phyloP scores from a whole-genome alignment of 441 rosid species.

The Theobroma grandiflorum region DNA sequence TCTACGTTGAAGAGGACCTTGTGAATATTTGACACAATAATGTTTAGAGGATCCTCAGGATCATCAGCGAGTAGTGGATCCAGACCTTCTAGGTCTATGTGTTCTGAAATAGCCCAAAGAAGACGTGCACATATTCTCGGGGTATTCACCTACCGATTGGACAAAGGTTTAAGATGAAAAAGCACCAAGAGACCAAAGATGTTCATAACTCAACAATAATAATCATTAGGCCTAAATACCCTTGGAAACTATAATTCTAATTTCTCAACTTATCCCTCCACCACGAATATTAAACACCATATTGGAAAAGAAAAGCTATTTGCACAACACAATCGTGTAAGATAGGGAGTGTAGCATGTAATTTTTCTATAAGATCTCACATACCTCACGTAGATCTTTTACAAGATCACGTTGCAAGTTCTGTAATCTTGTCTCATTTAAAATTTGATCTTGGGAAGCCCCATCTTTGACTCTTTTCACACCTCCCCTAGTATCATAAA shows the following conservation, averaged over 20 bases:
- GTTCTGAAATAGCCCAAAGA: slow-evolving; percentile 94
- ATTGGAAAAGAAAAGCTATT: background rate
- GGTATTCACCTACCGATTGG: slow-evolving; percentile 72
- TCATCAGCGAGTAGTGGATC: slow-evolving; percentile 99
- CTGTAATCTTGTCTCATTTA: slow-evolving; percentile 97
- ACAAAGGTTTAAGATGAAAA: slow-evolving; percentile 17
- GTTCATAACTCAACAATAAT: background rate
- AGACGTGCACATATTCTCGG: slow-evolving; percentile 82
- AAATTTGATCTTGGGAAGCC: slow-evolving; percentile 97
- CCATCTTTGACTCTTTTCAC: slow-evolving; percentile 98
- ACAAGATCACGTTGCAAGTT: slow-evolving; percentile 94
- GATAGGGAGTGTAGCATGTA: slow-evolving; percentile 22
- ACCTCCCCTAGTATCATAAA: slow-evolving; percentile 97
- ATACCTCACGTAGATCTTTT: slow-evolving; percentile 91
- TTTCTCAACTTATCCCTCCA: slow-evolving; percentile 8
- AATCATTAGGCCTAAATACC: background rate
- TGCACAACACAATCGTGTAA: slow-evolving; percentile 10
- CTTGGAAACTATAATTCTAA: background rate
- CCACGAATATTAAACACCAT: background rate
- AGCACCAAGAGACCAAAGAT: slow-evolving; percentile 12
- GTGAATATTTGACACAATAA: slow-evolving; percentile 80
- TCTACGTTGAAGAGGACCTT: slow-evolving; percentile 89
- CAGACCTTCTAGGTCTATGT: slow-evolving; percentile 92
- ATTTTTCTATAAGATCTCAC: slow-evolving; percentile 27
- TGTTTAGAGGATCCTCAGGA: slow-evolving; percentile 93